Evolutionary conservation across 2,329 filamentous ascomycete species (phyloP), one percentile per base, ranked within the genome.

Genomic region (Colletotrichum karsti): DNA sequence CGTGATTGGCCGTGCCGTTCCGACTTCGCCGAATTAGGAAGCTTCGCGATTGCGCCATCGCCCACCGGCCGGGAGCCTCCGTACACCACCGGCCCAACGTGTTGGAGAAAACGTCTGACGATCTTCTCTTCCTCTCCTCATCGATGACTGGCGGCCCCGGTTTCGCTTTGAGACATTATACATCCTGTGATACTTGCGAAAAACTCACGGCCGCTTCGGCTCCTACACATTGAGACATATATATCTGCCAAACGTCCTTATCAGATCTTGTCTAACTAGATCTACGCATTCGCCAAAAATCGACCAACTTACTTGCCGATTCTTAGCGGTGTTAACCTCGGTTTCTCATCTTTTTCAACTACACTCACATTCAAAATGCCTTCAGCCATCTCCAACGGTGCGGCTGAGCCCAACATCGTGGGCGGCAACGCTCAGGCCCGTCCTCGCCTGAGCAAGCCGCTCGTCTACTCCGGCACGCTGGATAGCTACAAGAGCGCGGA

Each of bases 391-490:
- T 60, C 33, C 69, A 69, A 58, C 63, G 66, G 24, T 42, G 55
- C 37, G 53, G 53, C 61, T 35, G 54, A 59, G 33, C 55, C 69
- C 63, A 75, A 72, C 50, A 69, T 79, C 41, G 62, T 78, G 33
- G 77, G 78, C 24, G 73, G 77, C 30, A 71, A 79, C 57, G 66
- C 73, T n/a, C 67, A 73, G 18, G 74, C 73, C 53, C 72, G 75
- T 7, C 72, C 77, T 26, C 73, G 76, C 22, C 62, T 78, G 35
- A 66, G 72, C 67, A 70, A 78, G 58, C 79, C 81, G 20, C 74
- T 84, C 58, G 74, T 76, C 67, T 81, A 81, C 71, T 78, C 78
- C 35, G 82, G 82, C 48, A 78, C 76, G 20, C 77, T 85, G 4
- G 81, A 84, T 28, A 72, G 70, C 9, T 80, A 79, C 71, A 73